These are phyloP conservation scores for Theileria luwenshuni DNA, from an alignment of 169 alveolate species.

Conservation along the genomic window DNA sequence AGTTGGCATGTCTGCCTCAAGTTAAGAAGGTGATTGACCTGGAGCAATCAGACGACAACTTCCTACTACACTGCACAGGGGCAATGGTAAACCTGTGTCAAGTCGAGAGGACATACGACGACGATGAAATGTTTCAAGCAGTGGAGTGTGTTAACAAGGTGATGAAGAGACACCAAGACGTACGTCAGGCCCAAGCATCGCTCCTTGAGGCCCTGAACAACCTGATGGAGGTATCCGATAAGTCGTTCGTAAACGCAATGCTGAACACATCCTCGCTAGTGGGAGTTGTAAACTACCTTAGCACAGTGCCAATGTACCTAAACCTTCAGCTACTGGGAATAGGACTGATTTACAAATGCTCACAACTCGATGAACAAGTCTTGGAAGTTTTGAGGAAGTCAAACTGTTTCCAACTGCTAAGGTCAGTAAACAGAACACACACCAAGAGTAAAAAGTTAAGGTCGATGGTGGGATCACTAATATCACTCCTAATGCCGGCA, in stretches of 20 bases:
- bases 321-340: slow-evolving; percentile 84
- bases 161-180: slow-evolving; percentile 84
- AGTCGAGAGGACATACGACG: slow-evolving; percentile 62
- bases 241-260: slow-evolving; percentile 71
- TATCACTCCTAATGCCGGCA: slow-evolving; percentile 88
- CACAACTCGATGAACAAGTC: slow-evolving; percentile 75
- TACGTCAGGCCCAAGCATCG: slow-evolving; percentile 81
- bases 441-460: slow-evolving; percentile 79
- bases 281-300: slow-evolving; percentile 78
- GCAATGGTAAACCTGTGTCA: slow-evolving; percentile 76
- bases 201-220: slow-evolving; percentile 79
- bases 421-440: slow-evolving; percentile 82
- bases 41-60: slow-evolving; percentile 85
- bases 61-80: slow-evolving; percentile 78
- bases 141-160: slow-evolving; percentile 78
- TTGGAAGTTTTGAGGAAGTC: slow-evolving; percentile 67
- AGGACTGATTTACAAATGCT: slow-evolving; percentile 73
- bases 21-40: slow-evolving; percentile 83
- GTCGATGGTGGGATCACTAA: slow-evolving; percentile 83
- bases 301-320: slow-evolving; percentile 83
- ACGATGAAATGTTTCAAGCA: slow-evolving; percentile 67
- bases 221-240: slow-evolving; percentile 74
- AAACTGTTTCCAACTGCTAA: slow-evolving; percentile 66
- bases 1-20: slow-evolving; percentile 77
- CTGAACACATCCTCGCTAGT: slow-evolving; percentile 75